Evolutionary conservation across 164 flowering plant species (phyloP).

Genomic region (Akebia trifoliata): DNA sequence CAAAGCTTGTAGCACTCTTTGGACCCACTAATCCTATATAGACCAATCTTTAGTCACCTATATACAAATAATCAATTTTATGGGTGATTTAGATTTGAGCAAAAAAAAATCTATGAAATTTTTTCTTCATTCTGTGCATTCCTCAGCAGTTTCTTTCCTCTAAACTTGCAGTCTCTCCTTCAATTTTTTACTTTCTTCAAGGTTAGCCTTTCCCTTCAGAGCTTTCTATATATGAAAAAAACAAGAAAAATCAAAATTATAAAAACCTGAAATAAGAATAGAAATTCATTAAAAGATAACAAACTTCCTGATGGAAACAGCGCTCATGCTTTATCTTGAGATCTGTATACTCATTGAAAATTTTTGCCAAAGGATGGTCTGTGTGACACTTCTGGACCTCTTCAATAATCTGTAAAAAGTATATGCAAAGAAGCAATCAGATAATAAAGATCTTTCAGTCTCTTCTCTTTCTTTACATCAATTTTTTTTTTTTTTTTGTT

Average conservation of each 20-base stretch:
- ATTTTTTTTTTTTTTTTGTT: not conserved
- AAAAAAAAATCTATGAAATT: too few species aligned
- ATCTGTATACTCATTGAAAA: conserved; percentile 80
- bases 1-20: too few species aligned
- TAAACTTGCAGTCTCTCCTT: conserved; percentile 70
- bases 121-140: not conserved
- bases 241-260: not conserved
- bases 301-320: conserved; percentile 83
- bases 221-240: conserved; percentile 55
- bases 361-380: conserved; percentile 82
- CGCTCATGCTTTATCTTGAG: conserved; percentile 87
- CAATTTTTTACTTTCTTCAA: conserved; percentile 79
- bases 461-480: too few species aligned
- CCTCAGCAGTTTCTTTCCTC: conserved; percentile 50
- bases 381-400: conserved; percentile 79
- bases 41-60: too few species aligned
- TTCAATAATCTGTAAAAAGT: conserved; percentile 65
- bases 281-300: conserved; percentile 10
- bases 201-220: conserved; percentile 80
- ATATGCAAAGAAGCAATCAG: not conserved
- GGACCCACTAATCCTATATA: too few species aligned
- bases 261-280: not conserved
- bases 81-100: too few species aligned
- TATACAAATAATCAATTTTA: too few species aligned
- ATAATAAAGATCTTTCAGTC: not conserved